Conservation (phyloP, 2,329 filamentous ascomycete species). For the Chrysoporthe puriensis region DNA sequence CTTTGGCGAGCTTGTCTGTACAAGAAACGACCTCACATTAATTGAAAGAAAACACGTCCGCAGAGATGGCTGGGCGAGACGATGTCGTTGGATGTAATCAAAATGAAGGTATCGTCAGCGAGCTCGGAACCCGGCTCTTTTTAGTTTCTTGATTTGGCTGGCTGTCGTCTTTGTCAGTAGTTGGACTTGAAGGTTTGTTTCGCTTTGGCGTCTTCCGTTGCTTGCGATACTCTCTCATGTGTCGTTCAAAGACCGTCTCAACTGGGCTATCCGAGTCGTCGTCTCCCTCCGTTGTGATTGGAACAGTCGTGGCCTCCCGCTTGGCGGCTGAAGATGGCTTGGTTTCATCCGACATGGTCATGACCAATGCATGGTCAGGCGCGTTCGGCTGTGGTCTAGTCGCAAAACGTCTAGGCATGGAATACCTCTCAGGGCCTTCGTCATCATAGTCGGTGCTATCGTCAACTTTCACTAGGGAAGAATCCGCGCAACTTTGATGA, state of each 20-base stretch:
- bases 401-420: background rate
- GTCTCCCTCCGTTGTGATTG: background rate
- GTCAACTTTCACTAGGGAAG: background rate
- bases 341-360: background rate
- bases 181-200: background rate
- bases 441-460: background rate
- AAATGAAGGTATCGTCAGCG: constrained; percentile 6
- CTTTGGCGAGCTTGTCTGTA: no score
- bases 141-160: background rate
- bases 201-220: constrained; percentile 5
- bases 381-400: background rate
- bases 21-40: no score
- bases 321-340: background rate
- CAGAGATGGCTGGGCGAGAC: no score
- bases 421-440: background rate
- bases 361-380: background rate
- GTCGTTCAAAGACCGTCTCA: constrained; percentile 23
- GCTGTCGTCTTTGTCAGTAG: constrained; percentile 3
- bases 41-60: no score
- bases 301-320: background rate
- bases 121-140: background rate
- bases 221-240: constrained; percentile 16
- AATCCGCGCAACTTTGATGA: background rate
- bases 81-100: background rate
- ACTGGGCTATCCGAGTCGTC: constrained; percentile 21